Base-by-base conservation (phyloP, 192 early-diverging fungal genomes). In the Coemansia sp. region DNA sequence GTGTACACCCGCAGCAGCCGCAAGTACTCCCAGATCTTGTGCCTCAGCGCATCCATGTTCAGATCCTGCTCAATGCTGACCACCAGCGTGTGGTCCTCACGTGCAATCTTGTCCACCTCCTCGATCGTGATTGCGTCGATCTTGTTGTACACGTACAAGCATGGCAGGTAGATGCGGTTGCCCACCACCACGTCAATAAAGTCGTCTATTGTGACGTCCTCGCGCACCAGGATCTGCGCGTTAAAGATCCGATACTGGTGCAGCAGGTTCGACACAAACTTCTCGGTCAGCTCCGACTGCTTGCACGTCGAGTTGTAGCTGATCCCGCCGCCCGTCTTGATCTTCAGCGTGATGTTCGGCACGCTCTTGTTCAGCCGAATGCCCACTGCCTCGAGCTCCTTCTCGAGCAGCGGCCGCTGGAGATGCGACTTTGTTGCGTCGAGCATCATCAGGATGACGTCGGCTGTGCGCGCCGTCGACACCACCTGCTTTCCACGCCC, bases 141-240 rank as follows among this genome's bases (percentile, higher is more conserved):
- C 84, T 99, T 99, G 86, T 99, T 99, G 82, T 92, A 92, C 56
- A 85, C 89, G 74, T 98, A 99, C 23, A 99, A 80, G 60, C 93
- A 96, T n/a, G 86, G 84, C 30, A 99, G 84, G 64, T 99, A 96
- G 68, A 93, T 95, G 53, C 96, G 85, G 82, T 98, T 98, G 21
- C 95, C 95, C 14, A 99, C 84, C 6, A 99, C 88, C n/a, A 98
- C 92, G 73, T 99, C 97, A 64, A 99, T 93, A 70, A 99, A 97
- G 64, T 98, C 87, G 65, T 99, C 97, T 6, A 98, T 89, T 17
- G 87, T 93, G 53, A 92, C 87, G 68, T 98, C 97, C 77, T 99
- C 95, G 52, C 97, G 91, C 54, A 99, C 87, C 62, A 99, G 81
- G 7, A 99, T 86, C 66, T 99, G 95, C 5, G 95, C 95, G 63